Conservation (phyloP, 495 filamentous ascomycete genomes). For the Aspergillus coremiiformis region DNA sequence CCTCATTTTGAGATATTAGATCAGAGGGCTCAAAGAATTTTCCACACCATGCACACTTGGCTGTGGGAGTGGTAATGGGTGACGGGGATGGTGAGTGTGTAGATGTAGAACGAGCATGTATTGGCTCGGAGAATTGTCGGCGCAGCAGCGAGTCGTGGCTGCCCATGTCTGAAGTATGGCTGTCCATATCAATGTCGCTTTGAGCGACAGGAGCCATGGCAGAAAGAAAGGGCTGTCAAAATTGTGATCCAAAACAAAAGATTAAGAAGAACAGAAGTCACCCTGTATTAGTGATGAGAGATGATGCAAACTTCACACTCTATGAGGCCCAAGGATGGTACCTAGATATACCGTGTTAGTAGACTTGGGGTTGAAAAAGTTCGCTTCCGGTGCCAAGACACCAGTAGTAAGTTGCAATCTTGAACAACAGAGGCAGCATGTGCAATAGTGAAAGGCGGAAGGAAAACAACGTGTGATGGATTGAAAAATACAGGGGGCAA, state of each 20-base stretch:
- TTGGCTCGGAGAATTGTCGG: slow-evolving; percentile 40
- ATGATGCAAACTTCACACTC: slow-evolving; percentile 3
- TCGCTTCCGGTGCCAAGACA: slow-evolving; percentile 42
- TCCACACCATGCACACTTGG: slow-evolving; percentile 36
- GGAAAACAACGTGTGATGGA: background rate
- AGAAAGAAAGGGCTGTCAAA: slow-evolving; percentile 1
- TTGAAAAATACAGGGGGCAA: background rate
- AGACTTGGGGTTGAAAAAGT: slow-evolving; percentile 19
- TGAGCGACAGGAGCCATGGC: slow-evolving; percentile 34
- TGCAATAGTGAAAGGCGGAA: slow-evolving; percentile 1
- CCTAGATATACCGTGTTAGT: slow-evolving; percentile 33
- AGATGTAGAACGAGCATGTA: slow-evolving; percentile 31
- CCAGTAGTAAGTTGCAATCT: slow-evolving; percentile 28
- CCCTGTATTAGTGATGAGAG: slow-evolving; percentile 3
- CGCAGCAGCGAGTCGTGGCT: slow-evolving; percentile 38
- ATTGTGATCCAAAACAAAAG: slow-evolving; percentile 1
- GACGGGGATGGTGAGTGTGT: slow-evolving; percentile 33
- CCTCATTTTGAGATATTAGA: slow-evolving; percentile 20
- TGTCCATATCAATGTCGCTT: slow-evolving; percentile 32
- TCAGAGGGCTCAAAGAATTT: slow-evolving; percentile 25
- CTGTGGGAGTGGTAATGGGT: slow-evolving; percentile 12
- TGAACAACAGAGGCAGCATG: slow-evolving; percentile 13
- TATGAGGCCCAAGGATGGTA: slow-evolving; percentile 9
- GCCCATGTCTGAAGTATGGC: slow-evolving; percentile 35
- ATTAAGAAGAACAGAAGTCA: slow-evolving; percentile 2